Evolutionary conservation across 352 stramenopile genomes (phyloP).

Genomic region (Elongisporangium prolatum): DNA sequence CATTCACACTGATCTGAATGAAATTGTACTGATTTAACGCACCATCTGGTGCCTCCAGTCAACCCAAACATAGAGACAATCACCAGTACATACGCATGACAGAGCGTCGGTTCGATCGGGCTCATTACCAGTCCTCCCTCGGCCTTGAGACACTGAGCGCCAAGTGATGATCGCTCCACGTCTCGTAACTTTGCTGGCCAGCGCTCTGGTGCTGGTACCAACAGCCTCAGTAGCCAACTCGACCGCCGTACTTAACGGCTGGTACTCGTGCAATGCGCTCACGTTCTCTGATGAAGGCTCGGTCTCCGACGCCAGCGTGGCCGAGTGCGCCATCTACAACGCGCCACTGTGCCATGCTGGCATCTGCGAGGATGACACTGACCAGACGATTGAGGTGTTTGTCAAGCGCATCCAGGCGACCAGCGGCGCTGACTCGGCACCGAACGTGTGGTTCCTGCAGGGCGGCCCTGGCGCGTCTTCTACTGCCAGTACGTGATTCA

Average conservation of each 20-base stretch:
- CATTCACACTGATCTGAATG: background rate
- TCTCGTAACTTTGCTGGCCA: background rate
- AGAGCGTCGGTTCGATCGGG: background rate
- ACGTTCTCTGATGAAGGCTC: slow-evolving; percentile 4
- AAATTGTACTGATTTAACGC: background rate
- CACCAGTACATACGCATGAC: too few relatives aligned
- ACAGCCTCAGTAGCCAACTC: background rate
- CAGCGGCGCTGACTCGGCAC: background rate
- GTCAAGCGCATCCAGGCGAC: slow-evolving; percentile 15
- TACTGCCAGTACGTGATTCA: background rate
- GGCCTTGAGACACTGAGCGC: background rate
- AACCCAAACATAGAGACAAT: background rate
- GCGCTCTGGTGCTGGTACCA: background rate
- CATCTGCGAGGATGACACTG: slow-evolving; percentile 18
- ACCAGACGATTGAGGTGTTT: slow-evolving; percentile 16
- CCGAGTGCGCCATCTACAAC: slow-evolving; percentile 27
- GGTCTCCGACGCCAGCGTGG: background rate
- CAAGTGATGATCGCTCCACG: background rate
- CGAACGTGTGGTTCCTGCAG: slow-evolving; percentile 22
- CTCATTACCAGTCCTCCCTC: background rate
- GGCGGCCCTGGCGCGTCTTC: slow-evolving; percentile 15
- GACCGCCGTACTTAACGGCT: slow-evolving; percentile 11
- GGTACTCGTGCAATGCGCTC: slow-evolving; percentile 19
- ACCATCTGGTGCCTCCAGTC: background rate
- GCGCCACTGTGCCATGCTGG: slow-evolving; percentile 31